phyloP scores from a whole-genome alignment of 495 filamentous ascomycete species.

The Penicillium longicatenatum region DNA sequence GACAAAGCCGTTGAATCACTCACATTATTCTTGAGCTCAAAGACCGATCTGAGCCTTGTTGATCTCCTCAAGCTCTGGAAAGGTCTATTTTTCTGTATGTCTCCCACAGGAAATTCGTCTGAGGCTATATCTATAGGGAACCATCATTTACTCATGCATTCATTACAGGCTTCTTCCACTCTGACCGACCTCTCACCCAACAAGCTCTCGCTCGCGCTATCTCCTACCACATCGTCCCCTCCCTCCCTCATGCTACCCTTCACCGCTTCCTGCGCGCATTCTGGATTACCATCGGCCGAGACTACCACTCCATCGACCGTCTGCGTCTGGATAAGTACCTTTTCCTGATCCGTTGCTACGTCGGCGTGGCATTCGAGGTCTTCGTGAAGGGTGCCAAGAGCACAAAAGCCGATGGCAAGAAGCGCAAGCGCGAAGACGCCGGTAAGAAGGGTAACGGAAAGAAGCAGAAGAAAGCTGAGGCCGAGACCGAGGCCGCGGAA shows the following conservation, averaged over 20 bases:
- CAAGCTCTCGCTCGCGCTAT: constrained; percentile 80
- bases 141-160: constrained; percentile 1
- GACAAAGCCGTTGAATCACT: constrained; percentile 80
- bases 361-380: constrained; percentile 64
- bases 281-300: constrained; percentile 83
- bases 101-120: no score
- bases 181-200: constrained; percentile 82
- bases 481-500: constrained; percentile 15
- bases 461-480: constrained; percentile 32
- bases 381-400: constrained; percentile 33
- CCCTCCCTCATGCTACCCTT: constrained; percentile 57
- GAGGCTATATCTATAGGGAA: no score
- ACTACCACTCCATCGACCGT: constrained; percentile 83
- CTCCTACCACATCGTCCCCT: constrained; percentile 70
- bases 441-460: constrained; percentile 48
- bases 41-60: constrained; percentile 65
- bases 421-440: constrained; percentile 30
- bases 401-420: constrained; percentile 23
- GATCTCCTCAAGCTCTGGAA: constrained; percentile 95
- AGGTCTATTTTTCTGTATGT: constrained; percentile 87
- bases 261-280: constrained; percentile 70
- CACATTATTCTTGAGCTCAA: constrained; percentile 71
- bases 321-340: constrained; percentile 93
- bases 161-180: constrained; percentile 78
- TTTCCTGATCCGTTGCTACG: constrained; percentile 74